Evolutionary conservation across 306 rosid genomes (phyloP).

Genomic region (Vigna angularis): DNA sequence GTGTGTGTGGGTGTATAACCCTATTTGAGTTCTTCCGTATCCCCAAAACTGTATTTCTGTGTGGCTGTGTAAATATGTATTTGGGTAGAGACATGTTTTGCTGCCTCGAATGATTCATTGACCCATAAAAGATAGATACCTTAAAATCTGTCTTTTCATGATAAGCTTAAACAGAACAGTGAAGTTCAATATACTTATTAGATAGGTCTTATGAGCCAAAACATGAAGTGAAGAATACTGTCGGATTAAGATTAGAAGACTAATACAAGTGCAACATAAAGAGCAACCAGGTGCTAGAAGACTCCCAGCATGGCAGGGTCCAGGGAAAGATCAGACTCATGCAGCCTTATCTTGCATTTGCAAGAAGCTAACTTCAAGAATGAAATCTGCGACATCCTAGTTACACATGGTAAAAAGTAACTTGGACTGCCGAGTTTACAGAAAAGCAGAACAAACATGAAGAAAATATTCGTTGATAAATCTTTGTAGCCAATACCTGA

Average conservation of each 20-base stretch:
- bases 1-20: not conserved
- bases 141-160: too few species aligned
- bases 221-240: not conserved
- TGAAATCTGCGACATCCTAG: not conserved
- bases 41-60: not conserved
- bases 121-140: not conserved
- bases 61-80: not conserved
- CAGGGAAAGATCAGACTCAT: not conserved
- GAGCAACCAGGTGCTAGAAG: not conserved
- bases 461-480: constrained; percentile 3
- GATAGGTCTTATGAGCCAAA: too few species aligned
- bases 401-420: not conserved
- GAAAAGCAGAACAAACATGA: constrained; percentile 7
- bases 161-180: too few species aligned
- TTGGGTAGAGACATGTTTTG: constrained; percentile 8
- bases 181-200: too few species aligned
- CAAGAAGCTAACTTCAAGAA: constrained; percentile 13
- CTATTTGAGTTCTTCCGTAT: not conserved
- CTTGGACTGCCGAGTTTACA: not conserved
- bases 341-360: constrained; percentile 21
- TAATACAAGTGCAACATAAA: not conserved
- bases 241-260: constrained; percentile 24
- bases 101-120: constrained; percentile 7
- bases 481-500: constrained; percentile 57
- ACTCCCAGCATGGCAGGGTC: not conserved